A percentile compares a stretch with the other conserved stretches of the same genome.
Evolutionary conservation across 345 rosid species (phyloP).

Genomic region (Aquilaria yunnanensis): DNA sequence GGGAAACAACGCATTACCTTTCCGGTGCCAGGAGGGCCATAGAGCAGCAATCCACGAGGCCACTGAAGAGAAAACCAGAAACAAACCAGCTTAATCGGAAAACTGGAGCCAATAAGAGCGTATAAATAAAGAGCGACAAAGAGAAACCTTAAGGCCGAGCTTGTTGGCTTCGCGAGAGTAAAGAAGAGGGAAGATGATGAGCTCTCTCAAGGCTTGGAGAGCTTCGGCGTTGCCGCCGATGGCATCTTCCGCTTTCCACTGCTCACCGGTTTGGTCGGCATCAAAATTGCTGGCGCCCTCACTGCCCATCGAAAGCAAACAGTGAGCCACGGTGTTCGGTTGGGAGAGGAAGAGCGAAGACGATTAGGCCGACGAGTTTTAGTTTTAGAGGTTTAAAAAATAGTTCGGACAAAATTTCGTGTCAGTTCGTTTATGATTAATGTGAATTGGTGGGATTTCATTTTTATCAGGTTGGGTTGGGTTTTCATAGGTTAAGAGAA

Average conservation of each 20-base stretch:
- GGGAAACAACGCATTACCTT: constrained; percentile 46
- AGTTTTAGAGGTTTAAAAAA: no score
- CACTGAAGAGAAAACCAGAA: constrained; percentile 39
- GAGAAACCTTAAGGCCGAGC: constrained; percentile 70
- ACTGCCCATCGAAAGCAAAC: constrained; percentile 2
- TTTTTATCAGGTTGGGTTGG: no score
- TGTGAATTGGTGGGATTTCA: no score
- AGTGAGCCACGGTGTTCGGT: no score
- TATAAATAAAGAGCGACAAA: not conserved
- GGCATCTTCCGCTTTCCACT: constrained; percentile 67
- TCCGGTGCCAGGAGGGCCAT: constrained; percentile 94
- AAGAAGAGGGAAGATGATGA: constrained; percentile 64
- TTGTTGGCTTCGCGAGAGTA: constrained; percentile 61
- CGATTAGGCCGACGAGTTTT: no score
- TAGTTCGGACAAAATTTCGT: no score
- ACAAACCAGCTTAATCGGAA: not conserved
- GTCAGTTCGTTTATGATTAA: no score
- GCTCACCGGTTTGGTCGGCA: constrained; percentile 1
- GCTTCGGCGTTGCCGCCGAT: constrained; percentile 76
- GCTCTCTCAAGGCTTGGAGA: constrained; percentile 79
- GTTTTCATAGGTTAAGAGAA: no score
- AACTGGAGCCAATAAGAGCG: not conserved
- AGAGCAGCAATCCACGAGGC: constrained; percentile 82
- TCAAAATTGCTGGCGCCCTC: constrained; percentile 14
- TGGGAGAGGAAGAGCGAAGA: no score